Evolutionary conservation across 2,329 filamentous ascomycete genomes (phyloP).

Genomic region (Calonectria pauciramosa): DNA sequence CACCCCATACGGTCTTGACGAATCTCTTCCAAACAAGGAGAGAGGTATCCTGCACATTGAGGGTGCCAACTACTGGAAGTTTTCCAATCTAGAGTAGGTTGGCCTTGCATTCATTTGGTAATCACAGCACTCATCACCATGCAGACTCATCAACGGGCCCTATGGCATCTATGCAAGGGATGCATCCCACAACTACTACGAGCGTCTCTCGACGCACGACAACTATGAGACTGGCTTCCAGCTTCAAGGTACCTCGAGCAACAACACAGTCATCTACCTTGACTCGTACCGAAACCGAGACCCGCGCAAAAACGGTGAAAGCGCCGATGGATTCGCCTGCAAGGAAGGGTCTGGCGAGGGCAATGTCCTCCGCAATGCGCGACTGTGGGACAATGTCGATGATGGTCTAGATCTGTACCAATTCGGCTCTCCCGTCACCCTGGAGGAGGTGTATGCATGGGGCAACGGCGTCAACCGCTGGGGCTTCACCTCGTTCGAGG

Average conservation of each 20-base stretch:
- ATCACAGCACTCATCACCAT: not conserved
- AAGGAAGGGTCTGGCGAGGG: conserved; percentile 61
- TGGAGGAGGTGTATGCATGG: conserved; percentile 58
- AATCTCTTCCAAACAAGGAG: conserved; percentile 55
- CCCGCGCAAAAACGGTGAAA: conserved; percentile 64
- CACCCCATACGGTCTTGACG: conserved; percentile 58
- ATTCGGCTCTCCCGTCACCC: conserved; percentile 56
- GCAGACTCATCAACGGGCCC: conserved; percentile 52
- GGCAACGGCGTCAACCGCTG: conserved; percentile 61
- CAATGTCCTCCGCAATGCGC: conserved; percentile 58
- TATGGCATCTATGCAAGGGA: conserved; percentile 55
- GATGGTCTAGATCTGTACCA: conserved; percentile 52
- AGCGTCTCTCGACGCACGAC: conserved; percentile 53
- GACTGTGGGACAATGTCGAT: conserved; percentile 63
- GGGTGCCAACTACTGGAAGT: conserved; percentile 59
- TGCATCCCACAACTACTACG: conserved; percentile 54
- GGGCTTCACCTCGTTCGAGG: conserved; percentile 56
- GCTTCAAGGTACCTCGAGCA: conserved; percentile 48
- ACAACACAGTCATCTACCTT: conserved; percentile 58
- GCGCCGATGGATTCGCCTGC: conserved; percentile 61
- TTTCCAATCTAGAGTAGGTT: conserved; percentile 53
- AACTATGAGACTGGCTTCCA: conserved; percentile 57
- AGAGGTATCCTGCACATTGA: conserved; percentile 63
- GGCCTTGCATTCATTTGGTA: fast-evolving
- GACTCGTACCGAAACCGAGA: conserved; percentile 61